Percentiles rank a stretch among this genome's conserved stretches.
phyloP scores from a whole-genome alignment of 1,284 basidiomycete genomes.

The Golubevia sp. region DNA sequence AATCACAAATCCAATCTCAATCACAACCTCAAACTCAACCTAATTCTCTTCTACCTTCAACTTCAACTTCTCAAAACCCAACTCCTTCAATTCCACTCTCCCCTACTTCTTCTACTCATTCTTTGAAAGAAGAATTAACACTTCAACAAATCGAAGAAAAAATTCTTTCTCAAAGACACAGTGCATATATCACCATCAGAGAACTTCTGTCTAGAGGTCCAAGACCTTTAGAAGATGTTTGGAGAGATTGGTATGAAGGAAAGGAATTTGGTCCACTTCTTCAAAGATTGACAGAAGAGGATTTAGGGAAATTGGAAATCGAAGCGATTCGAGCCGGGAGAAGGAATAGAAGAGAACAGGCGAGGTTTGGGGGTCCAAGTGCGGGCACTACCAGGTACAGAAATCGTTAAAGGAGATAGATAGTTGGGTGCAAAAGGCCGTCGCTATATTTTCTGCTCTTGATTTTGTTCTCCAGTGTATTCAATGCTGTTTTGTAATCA shows the following conservation, averaged over 20 bases:
- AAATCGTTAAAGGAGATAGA: no score
- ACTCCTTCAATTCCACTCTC: constrained; percentile 17
- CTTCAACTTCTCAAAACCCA: background rate
- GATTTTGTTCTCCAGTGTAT: background rate
- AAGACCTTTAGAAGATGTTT: constrained; percentile 44
- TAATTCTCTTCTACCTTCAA: constrained; percentile 11
- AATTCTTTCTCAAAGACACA: constrained; percentile 10
- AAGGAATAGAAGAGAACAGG: constrained; percentile 1
- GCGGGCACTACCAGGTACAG: no score
- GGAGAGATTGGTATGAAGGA: constrained; percentile 49
- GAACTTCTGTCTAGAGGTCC: constrained; percentile 45
- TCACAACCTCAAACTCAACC: background rate
- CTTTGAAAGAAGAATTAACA: constrained; percentile 7
- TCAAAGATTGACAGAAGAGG: constrained; percentile 46
- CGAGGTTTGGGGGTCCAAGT: background rate
- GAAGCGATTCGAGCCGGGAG: constrained; percentile 35
- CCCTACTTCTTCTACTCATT: constrained; percentile 5
- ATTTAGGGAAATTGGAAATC: constrained; percentile 48
- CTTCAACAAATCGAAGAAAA: constrained; percentile 11
- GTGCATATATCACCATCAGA: constrained; percentile 22
- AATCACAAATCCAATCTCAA: background rate
- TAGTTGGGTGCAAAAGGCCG: background rate
- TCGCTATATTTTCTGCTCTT: background rate
- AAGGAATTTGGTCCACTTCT: constrained; percentile 53
- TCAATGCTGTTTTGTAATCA: no score